phyloP scores from a whole-genome alignment of 164 flowering plant genomes.

The Kalanchoe fedtschenkoi region DNA sequence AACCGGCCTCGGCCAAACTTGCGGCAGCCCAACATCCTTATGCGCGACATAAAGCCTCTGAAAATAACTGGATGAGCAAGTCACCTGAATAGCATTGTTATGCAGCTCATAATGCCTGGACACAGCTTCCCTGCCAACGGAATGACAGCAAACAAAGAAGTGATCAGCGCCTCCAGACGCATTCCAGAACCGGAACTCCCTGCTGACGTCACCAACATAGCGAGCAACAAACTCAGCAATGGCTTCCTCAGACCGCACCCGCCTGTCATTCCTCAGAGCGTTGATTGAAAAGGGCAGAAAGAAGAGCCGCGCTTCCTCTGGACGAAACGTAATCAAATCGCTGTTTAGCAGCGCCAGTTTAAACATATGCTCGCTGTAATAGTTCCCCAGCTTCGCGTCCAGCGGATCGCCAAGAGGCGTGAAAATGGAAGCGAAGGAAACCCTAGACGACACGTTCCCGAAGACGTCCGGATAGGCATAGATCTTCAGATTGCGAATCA shows the following conservation, averaged over 20 bases:
- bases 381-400: constrained; percentile 37
- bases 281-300: constrained; percentile 54
- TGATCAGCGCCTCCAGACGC: constrained; percentile 47
- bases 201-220: constrained; percentile 25
- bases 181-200: constrained; percentile 35
- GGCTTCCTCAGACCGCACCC: constrained; percentile 26
- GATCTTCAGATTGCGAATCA: constrained; percentile 33
- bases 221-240: constrained; percentile 32
- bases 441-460: constrained; percentile 5
- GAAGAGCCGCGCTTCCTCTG: constrained; percentile 36
- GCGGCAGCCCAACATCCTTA: constrained; percentile 44
- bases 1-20: constrained; percentile 43
- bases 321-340: constrained; percentile 22
- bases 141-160: constrained; percentile 45
- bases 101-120: constrained; percentile 25
- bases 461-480: constrained; percentile 30
- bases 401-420: constrained; percentile 30
- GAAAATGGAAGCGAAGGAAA: constrained; percentile 25
- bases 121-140: constrained; percentile 41
- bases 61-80: constrained; percentile 52
- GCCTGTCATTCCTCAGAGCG: constrained; percentile 28
- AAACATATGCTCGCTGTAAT: constrained; percentile 53
- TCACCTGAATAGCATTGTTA: constrained; percentile 43
- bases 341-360: constrained; percentile 35
- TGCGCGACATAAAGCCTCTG: constrained; percentile 35